Percentiles rank a stretch among this genome's conserved stretches.
Evolutionary conservation across 164 flowering plant genomes (phyloP).

Genomic region (Amborella trichopoda): DNA sequence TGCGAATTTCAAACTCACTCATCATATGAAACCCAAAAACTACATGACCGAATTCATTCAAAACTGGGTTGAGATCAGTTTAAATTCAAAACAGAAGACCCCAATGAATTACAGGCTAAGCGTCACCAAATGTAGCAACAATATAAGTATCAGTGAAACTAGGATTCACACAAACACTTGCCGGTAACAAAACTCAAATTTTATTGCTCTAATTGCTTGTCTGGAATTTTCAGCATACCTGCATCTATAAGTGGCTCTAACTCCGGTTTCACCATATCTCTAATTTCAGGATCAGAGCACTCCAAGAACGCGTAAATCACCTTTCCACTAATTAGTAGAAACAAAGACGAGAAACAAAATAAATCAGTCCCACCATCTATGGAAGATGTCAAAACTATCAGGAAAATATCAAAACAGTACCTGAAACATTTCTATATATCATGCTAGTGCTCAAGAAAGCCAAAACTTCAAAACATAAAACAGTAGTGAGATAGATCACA

Average conservation of each 20-base stretch:
- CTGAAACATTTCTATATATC: not conserved
- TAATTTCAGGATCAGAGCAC: constrained; percentile 36
- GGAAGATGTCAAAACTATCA: not conserved
- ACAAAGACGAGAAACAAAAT: not conserved
- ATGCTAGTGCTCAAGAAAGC: not conserved
- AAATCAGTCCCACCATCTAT: not conserved
- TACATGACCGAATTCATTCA: no score
- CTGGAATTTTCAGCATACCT: constrained; percentile 46
- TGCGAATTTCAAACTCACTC: no score
- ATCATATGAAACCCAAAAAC: no score
- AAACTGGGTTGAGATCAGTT: no score
- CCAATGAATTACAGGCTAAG: no score
- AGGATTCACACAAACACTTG: no score
- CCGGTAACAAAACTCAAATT: no score
- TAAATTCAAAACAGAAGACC: no score
- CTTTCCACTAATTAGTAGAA: constrained; percentile 46
- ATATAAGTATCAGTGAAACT: no score
- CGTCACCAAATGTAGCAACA: no score
- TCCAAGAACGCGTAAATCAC: constrained; percentile 64
- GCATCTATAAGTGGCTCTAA: constrained; percentile 54
- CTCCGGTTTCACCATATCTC: constrained; percentile 33
- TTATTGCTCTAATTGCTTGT: no score
- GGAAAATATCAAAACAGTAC: not conserved
- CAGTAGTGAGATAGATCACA: not conserved
- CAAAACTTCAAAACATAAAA: not conserved